These are phyloP conservation scores for Daldinia caldariorum DNA, from an alignment of 495 filamentous ascomycete species.

Conservation along the genomic window DNA sequence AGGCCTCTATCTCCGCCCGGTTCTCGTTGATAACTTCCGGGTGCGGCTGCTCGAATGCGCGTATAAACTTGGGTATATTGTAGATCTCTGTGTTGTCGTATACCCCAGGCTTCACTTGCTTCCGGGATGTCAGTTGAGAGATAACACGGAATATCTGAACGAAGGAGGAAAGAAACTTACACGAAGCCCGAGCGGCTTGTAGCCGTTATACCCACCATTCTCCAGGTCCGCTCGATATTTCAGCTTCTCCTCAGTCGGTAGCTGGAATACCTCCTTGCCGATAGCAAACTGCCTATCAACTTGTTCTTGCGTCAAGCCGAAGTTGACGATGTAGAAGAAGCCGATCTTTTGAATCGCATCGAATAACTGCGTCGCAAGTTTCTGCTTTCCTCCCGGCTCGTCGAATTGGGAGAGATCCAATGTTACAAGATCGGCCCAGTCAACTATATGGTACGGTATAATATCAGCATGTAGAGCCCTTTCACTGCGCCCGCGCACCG, in stretches of 20 bases:
- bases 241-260: conserved; percentile 61
- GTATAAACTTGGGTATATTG: conserved; percentile 62
- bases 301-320: conserved; percentile 66
- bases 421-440: conserved; percentile 67
- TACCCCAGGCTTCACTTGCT: conserved; percentile 53
- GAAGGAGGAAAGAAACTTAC: conserved; percentile 21
- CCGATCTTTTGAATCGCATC: conserved; percentile 66
- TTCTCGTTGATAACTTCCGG: conserved; percentile 49
- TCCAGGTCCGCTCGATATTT: conserved; percentile 48
- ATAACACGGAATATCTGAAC: too few species aligned
- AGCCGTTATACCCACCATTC: conserved; percentile 48
- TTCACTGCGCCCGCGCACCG: too few species aligned
- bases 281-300: conserved; percentile 70
- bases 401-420: conserved; percentile 66
- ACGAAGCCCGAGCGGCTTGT: conserved; percentile 47
- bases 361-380: conserved; percentile 64
- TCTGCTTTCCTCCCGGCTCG: conserved; percentile 63
- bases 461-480: conserved; percentile 13
- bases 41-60: conserved; percentile 48
- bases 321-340: conserved; percentile 70
- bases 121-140: conserved; percentile 40
- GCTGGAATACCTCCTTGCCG: conserved; percentile 64
- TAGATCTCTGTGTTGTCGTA: conserved; percentile 63
- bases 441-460: conserved; percentile 44
- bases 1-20: conserved; percentile 56